Evolutionary conservation across 2,329 filamentous ascomycete genomes (phyloP), one percentile per base, ranked within the genome.

Genomic region (Pseudocercospora crystallina): DNA sequence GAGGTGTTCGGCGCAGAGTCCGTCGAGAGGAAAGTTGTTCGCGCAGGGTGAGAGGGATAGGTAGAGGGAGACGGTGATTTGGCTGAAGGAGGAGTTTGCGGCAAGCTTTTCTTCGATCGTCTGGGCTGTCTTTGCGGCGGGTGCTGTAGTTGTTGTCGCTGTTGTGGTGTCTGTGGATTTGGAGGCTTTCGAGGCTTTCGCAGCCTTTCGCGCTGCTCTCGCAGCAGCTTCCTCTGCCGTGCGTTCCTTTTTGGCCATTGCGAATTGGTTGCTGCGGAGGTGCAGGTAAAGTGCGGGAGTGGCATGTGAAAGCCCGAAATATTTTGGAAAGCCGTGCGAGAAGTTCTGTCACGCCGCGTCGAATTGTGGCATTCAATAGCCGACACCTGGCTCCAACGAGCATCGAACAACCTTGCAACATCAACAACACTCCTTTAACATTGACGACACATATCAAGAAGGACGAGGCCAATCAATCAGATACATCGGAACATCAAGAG

Each of bases 1-100:
- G 49, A 94, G 80, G 65, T 91, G 83, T 64, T 91, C 87, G 54
- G 84, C 81, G 65, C 85, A 83, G 54, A 86, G 79, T 51, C 83
- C 86, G 60, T 87, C 84, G 58, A 90, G 73, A 0, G 88, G 86
- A 51, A 83, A 80, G 54, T 80, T 76, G 71, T 89, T 86, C 38
- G 85, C 85, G 34, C 82, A 75, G 9, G 89, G 87, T 56, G 83
- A 87, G 56, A 94, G 77, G 1, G 87, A 82, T 57, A 91, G 80
- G 72, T 89, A 91, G 61, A 96, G 81, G 1, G 91, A 91, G 36
- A 89, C 81, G 15, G 86, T 90, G 64, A 92, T 86, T 26, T 83
- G 81, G 67, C 84, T 84, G 72, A 95, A 92, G 12, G 91, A 87
- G 38, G 86, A 87, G 43, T 45, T 14, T 8, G 17, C 5, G 8